Evolutionary conservation across 345 rosid genomes (phyloP).

Genomic region (Lagerstroemia speciosa): DNA sequence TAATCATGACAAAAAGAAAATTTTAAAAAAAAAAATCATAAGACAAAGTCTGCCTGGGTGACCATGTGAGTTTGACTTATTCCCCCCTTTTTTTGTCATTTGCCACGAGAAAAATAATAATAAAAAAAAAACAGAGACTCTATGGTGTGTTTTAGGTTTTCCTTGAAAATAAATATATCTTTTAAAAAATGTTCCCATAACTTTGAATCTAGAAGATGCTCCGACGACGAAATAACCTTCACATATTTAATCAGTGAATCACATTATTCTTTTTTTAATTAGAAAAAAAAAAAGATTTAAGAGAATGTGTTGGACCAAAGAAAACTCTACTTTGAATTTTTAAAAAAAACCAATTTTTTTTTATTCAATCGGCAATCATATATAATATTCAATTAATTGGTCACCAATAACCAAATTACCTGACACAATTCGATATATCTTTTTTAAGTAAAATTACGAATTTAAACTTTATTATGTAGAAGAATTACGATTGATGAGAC

Average conservation of each 20-base stretch:
- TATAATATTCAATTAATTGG: neutral
- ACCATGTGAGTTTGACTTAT: conserved; percentile 15
- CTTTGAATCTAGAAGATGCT: neutral
- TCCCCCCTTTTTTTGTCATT: neutral
- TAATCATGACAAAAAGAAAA: too few species aligned
- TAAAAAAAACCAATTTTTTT: neutral
- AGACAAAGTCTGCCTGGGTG: conserved; percentile 14
- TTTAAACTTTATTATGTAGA: too few species aligned
- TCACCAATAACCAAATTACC: too few species aligned
- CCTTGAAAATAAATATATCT: neutral
- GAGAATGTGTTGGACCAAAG: neutral
- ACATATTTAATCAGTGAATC: neutral
- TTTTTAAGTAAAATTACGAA: too few species aligned
- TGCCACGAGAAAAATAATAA: neutral
- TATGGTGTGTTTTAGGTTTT: neutral
- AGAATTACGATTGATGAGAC: too few species aligned
- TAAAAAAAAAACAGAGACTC: neutral
- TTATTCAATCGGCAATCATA: neutral
- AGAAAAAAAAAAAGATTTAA: too few species aligned
- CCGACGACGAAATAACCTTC: neutral
- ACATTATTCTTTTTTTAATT: too few species aligned
- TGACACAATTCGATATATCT: too few species aligned
- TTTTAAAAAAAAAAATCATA: neutral
- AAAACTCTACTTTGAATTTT: neutral
- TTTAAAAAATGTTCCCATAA: too few species aligned